Evolutionary conservation across 495 filamentous ascomycete species (phyloP), one percentile per base, ranked within the genome.

Genomic region (Penicillium angulare): DNA sequence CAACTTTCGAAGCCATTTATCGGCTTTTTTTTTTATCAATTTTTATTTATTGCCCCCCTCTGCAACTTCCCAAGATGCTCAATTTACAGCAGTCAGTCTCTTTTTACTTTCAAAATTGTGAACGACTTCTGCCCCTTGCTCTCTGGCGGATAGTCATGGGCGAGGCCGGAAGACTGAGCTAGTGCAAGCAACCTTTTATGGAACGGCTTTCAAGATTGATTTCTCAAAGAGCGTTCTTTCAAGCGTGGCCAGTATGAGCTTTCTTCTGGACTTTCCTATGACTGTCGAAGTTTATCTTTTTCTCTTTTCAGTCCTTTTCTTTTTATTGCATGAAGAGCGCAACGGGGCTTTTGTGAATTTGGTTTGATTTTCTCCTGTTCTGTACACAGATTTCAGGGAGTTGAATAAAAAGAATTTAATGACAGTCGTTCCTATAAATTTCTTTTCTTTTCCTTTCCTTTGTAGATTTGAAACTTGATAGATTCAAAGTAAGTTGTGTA

Each of bases 251-350:
- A 21, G 15, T 24, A 39, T 16, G 29, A 22, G 40, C 34, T 36
- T 38, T 9, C 32, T 16, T 34, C 23, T 49, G 27, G 55, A 40
- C 18, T 24, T 1, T 18, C 17, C 31, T 17, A 20, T 44, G 34
- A 3, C 43, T 55, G 31, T 50, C 55, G 46, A 50, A 35, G 49
- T 45, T 53, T 56, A 47, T 42, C 40, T 42, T 42, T 51, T 40
- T 58, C 58, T 55, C 55, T 56, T n/a, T n/a, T n/a, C n/a, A n/a
- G n/a, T n/a, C n/a, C n/a, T 58, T 47, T 42, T 50, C 35, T 56
- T 62, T 56, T 56, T 57, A 57, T 72, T 67, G 63, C 67, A 69
- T 72, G 63, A 62, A 67, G 56, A 64, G 63, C 57, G 61, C 55
- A 55, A 40, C 55, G 39, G 53, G 53, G 56, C 45, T 50, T 50